phyloP scores from a whole-genome alignment of 495 filamentous ascomycete species.

The Parmelia sp. region DNA sequence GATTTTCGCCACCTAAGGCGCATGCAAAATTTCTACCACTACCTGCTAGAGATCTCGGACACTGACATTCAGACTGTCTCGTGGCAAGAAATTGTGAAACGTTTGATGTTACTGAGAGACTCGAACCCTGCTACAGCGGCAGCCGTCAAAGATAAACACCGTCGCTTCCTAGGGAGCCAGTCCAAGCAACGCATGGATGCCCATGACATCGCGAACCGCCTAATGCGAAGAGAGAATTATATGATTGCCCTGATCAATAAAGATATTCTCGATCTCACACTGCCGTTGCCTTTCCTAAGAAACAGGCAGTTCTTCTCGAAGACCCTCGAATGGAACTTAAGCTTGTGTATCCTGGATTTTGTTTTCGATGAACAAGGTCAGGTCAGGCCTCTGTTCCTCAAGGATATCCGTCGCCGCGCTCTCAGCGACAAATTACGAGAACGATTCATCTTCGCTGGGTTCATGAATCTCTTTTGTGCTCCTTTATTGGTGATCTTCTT shows the following conservation, averaged over 20 bases:
- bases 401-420: conserved; percentile 67
- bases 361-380: conserved; percentile 86
- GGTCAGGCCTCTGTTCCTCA: conserved; percentile 74
- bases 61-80: conserved; percentile 91
- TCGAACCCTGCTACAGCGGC: conserved; percentile 77
- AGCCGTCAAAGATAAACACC: conserved; percentile 51
- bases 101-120: conserved; percentile 81
- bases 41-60: conserved; percentile 82
- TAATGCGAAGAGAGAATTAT: conserved; percentile 97
- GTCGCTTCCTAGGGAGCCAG: conserved; percentile 68
- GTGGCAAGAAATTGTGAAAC: conserved; percentile 89
- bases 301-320: conserved; percentile 73
- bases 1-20: conserved; percentile 68
- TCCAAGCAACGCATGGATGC: conserved; percentile 96
- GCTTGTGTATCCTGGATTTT: conserved; percentile 83
- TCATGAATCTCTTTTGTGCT: conserved; percentile 79
- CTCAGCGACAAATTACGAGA: conserved; percentile 68
- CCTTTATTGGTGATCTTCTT: conserved; percentile 80
- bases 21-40: conserved; percentile 82
- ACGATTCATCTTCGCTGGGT: conserved; percentile 71
- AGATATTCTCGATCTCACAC: conserved; percentile 78
- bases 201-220: conserved; percentile 90
- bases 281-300: conserved; percentile 76
- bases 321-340: conserved; percentile 82
- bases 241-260: conserved; percentile 96